phyloP scores from a whole-genome alignment of 768 basidiomycete species.

The Suillus ampliporus region DNA sequence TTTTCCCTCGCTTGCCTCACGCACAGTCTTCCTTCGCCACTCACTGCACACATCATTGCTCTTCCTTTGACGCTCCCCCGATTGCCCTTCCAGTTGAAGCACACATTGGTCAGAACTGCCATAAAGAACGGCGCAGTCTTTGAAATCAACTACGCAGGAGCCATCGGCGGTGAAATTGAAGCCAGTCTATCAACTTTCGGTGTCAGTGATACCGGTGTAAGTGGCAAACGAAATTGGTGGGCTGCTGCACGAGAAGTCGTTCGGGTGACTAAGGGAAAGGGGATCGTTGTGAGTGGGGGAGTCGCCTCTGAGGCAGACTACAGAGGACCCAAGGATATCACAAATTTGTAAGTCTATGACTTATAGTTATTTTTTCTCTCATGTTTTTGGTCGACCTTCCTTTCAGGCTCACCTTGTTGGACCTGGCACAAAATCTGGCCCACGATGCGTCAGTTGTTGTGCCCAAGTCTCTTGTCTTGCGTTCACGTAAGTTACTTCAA shows the following conservation, averaged over 20 bases:
- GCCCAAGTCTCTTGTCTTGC: slow-evolving; percentile 70
- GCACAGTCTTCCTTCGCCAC: slow-evolving; percentile 72
- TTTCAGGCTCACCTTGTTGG: slow-evolving; percentile 67
- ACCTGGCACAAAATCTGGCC: slow-evolving; percentile 69
- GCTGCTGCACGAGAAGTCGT: slow-evolving; percentile 75
- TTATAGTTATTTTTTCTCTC: background rate
- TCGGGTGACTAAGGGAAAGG: slow-evolving; percentile 82
- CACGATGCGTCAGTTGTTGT: slow-evolving; percentile 64
- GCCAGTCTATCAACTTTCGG: slow-evolving; percentile 48
- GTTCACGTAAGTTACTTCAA: slow-evolving; percentile 64
- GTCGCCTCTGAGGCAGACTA: slow-evolving; percentile 64
- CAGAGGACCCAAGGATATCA: slow-evolving; percentile 73
- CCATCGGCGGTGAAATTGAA: slow-evolving; percentile 68
- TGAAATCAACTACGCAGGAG: slow-evolving; percentile 80
- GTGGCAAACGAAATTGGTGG: slow-evolving; percentile 85
- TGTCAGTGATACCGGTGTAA: slow-evolving; percentile 55
- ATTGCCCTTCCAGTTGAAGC: slow-evolving; percentile 81
- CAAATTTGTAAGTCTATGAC: slow-evolving; percentile 66
- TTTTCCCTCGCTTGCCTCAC: slow-evolving; percentile 84
- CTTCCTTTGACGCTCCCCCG: slow-evolving; percentile 80
- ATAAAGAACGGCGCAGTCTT: slow-evolving; percentile 84
- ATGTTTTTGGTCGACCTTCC: slow-evolving; percentile 4
- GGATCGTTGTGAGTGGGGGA: slow-evolving; percentile 73
- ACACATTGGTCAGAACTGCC: slow-evolving; percentile 81
- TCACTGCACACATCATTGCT: slow-evolving; percentile 82